A percentile compares a stretch with the other conserved stretches of the same genome.
Evolutionary conservation across 176 grass and related monocot genomes (phyloP).

Genomic region (Carex cristatella): DNA sequence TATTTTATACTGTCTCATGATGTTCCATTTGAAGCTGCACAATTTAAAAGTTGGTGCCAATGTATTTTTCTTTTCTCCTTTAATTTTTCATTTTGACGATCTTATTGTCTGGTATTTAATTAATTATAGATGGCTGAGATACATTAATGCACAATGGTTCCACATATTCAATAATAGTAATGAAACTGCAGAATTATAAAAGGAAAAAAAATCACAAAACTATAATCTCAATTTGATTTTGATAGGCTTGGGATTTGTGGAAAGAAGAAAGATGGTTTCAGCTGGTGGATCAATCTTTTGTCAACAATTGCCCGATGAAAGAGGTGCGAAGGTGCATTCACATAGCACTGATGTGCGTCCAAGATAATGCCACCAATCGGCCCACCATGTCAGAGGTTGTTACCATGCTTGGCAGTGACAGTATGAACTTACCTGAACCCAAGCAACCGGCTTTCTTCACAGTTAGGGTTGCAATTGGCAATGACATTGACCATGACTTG

Average conservation of each 20-base stretch:
- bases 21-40: too few species aligned
- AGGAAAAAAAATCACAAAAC: too few species aligned
- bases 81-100: too few species aligned
- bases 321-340: background rate
- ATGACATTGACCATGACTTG: background rate
- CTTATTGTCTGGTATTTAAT: too few species aligned
- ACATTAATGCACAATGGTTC: too few species aligned
- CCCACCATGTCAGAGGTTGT: conserved; percentile 17
- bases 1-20: background rate
- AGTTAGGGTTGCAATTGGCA: background rate
- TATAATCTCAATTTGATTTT: background rate
- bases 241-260: background rate
- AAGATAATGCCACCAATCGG: background rate
- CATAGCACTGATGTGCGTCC: background rate
- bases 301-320: background rate
- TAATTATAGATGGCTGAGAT: too few species aligned
- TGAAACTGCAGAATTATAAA: background rate
- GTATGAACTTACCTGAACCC: background rate
- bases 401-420: background rate
- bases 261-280: conserved; percentile 6
- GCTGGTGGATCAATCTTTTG: background rate
- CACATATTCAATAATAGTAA: background rate
- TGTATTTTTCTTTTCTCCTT: too few species aligned
- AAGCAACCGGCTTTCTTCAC: background rate
- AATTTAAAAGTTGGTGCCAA: too few species aligned